A percentile compares a stretch with the other conserved stretches of the same genome.
phyloP scores from a whole-genome alignment of 805 yeast genomes.

The Torulaspora delbrueckii region DNA sequence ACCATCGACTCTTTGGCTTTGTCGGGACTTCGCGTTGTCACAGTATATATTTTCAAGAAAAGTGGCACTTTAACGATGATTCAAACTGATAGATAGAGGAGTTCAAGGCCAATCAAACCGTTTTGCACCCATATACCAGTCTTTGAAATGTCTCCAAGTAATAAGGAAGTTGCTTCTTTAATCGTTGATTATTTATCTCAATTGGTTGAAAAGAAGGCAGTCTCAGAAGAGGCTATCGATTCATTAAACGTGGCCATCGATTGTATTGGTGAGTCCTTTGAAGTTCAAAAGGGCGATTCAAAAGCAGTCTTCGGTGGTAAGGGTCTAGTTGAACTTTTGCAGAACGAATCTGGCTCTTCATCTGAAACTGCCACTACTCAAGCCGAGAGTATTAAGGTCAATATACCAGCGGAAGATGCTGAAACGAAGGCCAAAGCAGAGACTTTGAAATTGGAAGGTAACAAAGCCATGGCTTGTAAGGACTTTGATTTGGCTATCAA shows the following conservation, averaged over 20 bases:
- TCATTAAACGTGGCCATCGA: conserved; percentile 92
- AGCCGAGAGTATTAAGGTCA: conserved; percentile 37
- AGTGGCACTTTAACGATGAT: conserved; percentile 1
- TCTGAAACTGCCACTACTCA: conserved; percentile 16
- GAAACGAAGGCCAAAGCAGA: conserved; percentile 73
- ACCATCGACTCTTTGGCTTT: conserved; percentile 1
- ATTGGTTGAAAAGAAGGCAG: conserved; percentile 54
- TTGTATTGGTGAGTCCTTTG: conserved; percentile 84
- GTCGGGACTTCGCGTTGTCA: conserved; percentile 1
- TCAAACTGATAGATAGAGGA: too few species aligned
- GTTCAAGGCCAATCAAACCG: background rate
- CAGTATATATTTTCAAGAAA: background rate
- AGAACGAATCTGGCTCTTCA: conserved; percentile 26
- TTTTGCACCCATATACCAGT: background rate
- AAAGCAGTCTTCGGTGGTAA: conserved; percentile 44
- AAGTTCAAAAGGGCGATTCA: conserved; percentile 51
- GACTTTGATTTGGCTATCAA: conserved; percentile 68
- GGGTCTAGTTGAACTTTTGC: conserved; percentile 44
- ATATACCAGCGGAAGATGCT: conserved; percentile 41
- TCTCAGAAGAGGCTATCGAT: conserved; percentile 76
- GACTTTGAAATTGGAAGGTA: conserved; percentile 77
- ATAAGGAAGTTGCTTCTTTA: conserved; percentile 64
- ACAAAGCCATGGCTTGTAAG: conserved; percentile 76
- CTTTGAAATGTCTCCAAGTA: conserved; percentile 42
- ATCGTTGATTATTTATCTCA: conserved; percentile 66